phyloP scores from a whole-genome alignment of 106 monocot genomes.

The Alisma plantagoaquatica region DNA sequence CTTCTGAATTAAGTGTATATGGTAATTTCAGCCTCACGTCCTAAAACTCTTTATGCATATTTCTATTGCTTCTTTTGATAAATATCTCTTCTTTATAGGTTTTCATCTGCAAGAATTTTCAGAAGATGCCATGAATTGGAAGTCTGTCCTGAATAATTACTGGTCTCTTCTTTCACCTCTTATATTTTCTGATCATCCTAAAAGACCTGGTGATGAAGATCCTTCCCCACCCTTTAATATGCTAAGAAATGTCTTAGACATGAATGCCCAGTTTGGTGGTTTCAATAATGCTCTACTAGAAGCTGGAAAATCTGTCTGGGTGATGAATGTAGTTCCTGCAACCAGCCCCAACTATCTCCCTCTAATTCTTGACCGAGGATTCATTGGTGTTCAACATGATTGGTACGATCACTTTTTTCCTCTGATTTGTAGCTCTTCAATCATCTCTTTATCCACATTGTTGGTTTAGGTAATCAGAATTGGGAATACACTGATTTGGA shows the following conservation, averaged over 20 bases:
- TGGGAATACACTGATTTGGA: no score
- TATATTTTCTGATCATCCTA: conserved; percentile 96
- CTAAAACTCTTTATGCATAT: background rate
- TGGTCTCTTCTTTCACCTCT: conserved; percentile 93
- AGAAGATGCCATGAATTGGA: conserved; percentile 62
- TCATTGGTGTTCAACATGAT: conserved; percentile 95
- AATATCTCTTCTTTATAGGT: no score
- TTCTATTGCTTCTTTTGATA: background rate
- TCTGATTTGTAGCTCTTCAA: no score
- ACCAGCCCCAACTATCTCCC: conserved; percentile 56
- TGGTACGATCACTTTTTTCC: conserved; percentile 34
- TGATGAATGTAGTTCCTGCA: conserved; percentile 95
- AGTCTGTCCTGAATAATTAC: conserved; percentile 43
- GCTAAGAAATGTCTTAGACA: conserved; percentile 86
- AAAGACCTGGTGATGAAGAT: conserved; percentile 94
- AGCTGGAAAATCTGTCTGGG: conserved; percentile 86
- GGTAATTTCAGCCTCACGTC: conserved; percentile 28
- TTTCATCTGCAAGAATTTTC: conserved; percentile 50
- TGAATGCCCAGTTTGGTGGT: conserved; percentile 84
- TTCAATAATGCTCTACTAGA: conserved; percentile 83
- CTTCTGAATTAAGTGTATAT: conserved; percentile 60
- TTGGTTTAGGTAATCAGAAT: no score
- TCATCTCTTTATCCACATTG: no score
- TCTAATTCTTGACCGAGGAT: conserved; percentile 76
- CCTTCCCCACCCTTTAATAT: conserved; percentile 93